Conservation (phyloP, 306 rosid species). For the Malus sieversii region DNA sequence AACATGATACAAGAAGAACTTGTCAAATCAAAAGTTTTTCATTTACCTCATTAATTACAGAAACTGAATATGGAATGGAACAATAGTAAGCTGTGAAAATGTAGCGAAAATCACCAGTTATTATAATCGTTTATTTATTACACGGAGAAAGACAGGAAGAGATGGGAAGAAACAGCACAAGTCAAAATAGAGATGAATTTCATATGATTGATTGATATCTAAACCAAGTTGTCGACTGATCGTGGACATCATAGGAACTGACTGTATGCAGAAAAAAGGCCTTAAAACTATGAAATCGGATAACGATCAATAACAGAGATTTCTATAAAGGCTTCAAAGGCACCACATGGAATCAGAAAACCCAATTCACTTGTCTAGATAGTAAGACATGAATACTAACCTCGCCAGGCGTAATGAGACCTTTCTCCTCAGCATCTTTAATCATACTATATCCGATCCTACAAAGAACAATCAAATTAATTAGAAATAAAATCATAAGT, state of each 20-base stretch:
- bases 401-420: conserved; percentile 65
- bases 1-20: conserved; percentile 12
- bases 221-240: background rate
- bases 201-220: background rate
- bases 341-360: background rate
- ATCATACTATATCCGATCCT: conserved; percentile 83
- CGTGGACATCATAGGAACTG: background rate
- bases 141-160: background rate
- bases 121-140: background rate
- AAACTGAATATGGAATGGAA: background rate
- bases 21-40: conserved; percentile 10
- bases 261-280: background rate
- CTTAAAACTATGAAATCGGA: background rate
- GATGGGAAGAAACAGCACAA: background rate
- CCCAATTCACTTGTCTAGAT: background rate
- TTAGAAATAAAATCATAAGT: background rate
- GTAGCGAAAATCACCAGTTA: background rate
- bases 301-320: background rate
- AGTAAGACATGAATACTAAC: conserved; percentile 34
- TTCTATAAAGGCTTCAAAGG: background rate
- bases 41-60: background rate
- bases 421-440: conserved; percentile 66
- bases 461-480: conserved; percentile 13
- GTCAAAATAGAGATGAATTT: background rate
- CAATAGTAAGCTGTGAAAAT: background rate